Evolutionary conservation across 169 alveolate species (phyloP).

Genomic region (Cardiosporidium cionae): DNA sequence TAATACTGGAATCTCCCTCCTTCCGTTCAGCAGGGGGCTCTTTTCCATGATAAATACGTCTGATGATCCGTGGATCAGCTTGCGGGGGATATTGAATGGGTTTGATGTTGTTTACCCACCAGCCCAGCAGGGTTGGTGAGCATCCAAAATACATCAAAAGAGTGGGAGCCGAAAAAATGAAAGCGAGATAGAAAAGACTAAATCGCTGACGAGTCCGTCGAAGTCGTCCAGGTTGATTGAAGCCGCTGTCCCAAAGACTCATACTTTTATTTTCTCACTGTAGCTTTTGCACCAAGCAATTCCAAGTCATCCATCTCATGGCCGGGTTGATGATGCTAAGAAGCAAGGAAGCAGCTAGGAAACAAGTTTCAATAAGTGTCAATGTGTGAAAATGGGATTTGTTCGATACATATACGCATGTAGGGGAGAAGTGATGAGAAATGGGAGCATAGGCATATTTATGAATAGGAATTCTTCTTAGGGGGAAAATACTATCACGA

Average conservation of each 20-base stretch:
- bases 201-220: not conserved
- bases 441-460: too few relatives aligned
- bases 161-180: not conserved
- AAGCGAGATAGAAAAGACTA: not conserved
- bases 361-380: too few relatives aligned
- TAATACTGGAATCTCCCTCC: not conserved
- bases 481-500: too few relatives aligned
- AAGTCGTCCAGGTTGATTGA: not conserved
- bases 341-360: too few relatives aligned
- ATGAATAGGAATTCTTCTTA: too few relatives aligned
- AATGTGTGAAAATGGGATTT: too few relatives aligned
- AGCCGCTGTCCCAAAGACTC: not conserved
- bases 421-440: too few relatives aligned
- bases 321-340: too few relatives aligned
- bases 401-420: too few relatives aligned
- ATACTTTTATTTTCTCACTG: not conserved
- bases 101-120: slow-evolving; percentile 8
- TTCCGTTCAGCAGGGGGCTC: slow-evolving; percentile 6
- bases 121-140: slow-evolving; percentile 10
- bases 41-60: not conserved
- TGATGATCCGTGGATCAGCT: slow-evolving; percentile 9
- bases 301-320: too few relatives aligned
- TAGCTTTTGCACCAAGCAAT: too few relatives aligned
- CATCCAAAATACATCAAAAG: slow-evolving; percentile 10
- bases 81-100: slow-evolving; percentile 16